Evolutionary conservation across 1,284 basidiomycete genomes (phyloP), one percentile per base, ranked within the genome.

Genomic region (Earliella scabrosa): DNA sequence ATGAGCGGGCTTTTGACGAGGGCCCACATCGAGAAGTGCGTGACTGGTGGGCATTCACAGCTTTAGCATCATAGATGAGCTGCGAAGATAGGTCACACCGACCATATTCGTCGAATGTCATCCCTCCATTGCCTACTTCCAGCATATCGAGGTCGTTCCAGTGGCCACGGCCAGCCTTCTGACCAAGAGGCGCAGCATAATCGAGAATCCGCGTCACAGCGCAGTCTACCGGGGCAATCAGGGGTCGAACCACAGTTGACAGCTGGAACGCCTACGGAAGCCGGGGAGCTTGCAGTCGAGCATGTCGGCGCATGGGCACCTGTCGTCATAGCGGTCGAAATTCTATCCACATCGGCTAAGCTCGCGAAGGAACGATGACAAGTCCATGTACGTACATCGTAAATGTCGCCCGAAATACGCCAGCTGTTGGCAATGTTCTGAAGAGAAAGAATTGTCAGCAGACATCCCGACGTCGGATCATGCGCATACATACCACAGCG

Each of bases 81-180:
- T 16, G 11, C 21, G 23, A 38, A 45, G 18, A n/a, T 26, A 39
- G 41, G 2, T 11, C 13, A 10, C 16, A 53, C 66, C 3, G 40
- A 72, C 73, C 68, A 47, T 77, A 77, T 68, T 77, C 76, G 45
- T 76, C 75, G 51, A 70, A 71, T 0, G 68, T 73, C 76, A 78
- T 77, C 11, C 75, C 75, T 2, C 76, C 76, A 47, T 77, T 77
- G 16, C 76, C 76, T 11, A 77, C 67, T 57, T 75, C 74, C 18
- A 77, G 72, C 73, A 78, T 77, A 58, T 78, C 76, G 46, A 78
- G 68, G 60, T 78, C 76, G 55, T 77, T 77, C 74, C 75, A 78
- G 36, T 65, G 68, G 3, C 75, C 75, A 4, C 60, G 63, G n/a
- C 71, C 72, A 3, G 73, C 74, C 57, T 77, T 77, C 59, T 75